Conservation (phyloP, 768 basidiomycete species). For the Naganishia friedmannii region DNA sequence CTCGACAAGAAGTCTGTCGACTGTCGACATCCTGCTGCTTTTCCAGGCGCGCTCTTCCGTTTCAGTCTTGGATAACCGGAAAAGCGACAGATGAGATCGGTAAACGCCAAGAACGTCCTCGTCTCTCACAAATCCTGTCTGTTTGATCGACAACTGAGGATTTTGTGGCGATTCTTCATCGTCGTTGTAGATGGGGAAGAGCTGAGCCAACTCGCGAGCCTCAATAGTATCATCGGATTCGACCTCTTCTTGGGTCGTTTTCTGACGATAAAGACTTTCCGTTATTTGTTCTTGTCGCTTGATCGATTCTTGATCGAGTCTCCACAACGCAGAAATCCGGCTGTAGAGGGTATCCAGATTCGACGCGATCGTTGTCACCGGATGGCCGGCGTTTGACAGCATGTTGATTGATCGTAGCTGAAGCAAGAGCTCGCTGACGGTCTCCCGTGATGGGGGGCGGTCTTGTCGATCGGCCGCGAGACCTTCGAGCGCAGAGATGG, state of each 20-base stretch:
- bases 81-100: slow-evolving; percentile 29
- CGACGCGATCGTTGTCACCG: background rate
- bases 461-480: slow-evolving; percentile 26
- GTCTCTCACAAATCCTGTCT: slow-evolving; percentile 22
- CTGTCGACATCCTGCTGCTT: slow-evolving; percentile 35
- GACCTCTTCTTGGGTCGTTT: slow-evolving; percentile 59
- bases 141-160: background rate
- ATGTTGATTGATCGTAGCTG: slow-evolving; percentile 20
- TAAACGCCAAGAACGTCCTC: slow-evolving; percentile 32
- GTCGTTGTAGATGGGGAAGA: slow-evolving; percentile 65
- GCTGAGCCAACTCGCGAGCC: slow-evolving; percentile 72
- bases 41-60: slow-evolving; percentile 1
- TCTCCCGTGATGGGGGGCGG: slow-evolving; percentile 20
- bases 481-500: slow-evolving; percentile 17
- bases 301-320: slow-evolving; percentile 70
- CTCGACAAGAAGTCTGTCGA: slow-evolving; percentile 56
- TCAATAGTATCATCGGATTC: slow-evolving; percentile 71
- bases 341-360: slow-evolving; percentile 10
- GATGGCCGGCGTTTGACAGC: slow-evolving; percentile 13
- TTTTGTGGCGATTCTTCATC: slow-evolving; percentile 18
- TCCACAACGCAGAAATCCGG: slow-evolving; percentile 61
- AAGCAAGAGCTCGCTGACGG: background rate
- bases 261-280: slow-evolving; percentile 72
- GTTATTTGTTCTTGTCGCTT: slow-evolving; percentile 64
- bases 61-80: background rate